Base-by-base conservation (phyloP, 371 early-diverging fungal genomes). In the Mortierella sp. region DNA sequence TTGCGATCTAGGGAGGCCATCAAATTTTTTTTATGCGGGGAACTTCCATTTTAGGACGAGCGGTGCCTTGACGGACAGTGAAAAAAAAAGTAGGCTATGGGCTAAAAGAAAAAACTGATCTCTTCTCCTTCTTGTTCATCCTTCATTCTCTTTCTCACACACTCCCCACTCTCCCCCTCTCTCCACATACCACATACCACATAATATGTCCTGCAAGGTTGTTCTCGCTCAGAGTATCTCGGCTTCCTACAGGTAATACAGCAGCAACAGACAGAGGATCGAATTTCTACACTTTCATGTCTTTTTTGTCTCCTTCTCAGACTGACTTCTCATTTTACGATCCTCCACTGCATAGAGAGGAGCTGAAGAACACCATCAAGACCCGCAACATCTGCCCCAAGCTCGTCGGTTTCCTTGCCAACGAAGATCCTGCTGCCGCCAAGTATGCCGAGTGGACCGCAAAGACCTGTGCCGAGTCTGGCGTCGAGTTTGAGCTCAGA, bases 381-480 rank as follows among this genome's bases (percentile, higher is more conserved):
- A 88, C 89, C 50, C 93, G 94, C 72, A 86, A 88, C 50, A 91
- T 94, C 75, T 87, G 89, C n/a, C 98, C 98, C 51, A 94, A 93
- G 78, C 91, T 99, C 69, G 98, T 98, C 11, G 98, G 96, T 6
- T 98, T 98, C 89, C 92, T 99, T 9, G 97, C 98, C 59, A 99
- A 99, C 88, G 95, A 95, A 34, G 98, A 99, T 76, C 97, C 97
- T 53, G 96, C 98, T 69, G 97, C 98, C 31, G 91, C 82, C 72
- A 96, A 93, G 86, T 97, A 96, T 87, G 96, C 97, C 71, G 94
- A 96, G 79, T 97, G 96, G 95, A 97, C 98, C 6, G 92, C 92
- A 73, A 97, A 97, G 89, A 95, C 98, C 16, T 97, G 98, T 84
- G 93, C 92, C 50, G 98, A 97, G 82, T 94, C 95, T 6, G 98